Conservation (phyloP, 1,284 basidiomycete species). For the Cronartium quercuum region DNA sequence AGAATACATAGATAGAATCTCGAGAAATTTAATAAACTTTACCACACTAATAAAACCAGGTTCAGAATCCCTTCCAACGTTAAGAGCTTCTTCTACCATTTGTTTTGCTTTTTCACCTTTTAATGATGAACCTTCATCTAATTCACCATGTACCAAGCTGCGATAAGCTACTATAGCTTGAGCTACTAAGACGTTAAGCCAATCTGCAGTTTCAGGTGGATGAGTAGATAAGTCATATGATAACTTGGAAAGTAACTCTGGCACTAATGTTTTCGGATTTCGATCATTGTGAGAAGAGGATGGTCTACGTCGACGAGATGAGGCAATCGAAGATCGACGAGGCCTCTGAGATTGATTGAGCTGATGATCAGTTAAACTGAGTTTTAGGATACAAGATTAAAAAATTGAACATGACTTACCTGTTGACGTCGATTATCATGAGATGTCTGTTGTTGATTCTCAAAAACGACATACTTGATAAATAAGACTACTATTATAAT, state of each 20-base stretch:
- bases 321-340: conserved; percentile 19
- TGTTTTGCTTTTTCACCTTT: conserved; percentile 41
- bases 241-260: conserved; percentile 52
- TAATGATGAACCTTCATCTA: conserved; percentile 9
- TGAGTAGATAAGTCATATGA: conserved; percentile 56
- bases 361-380: not conserved
- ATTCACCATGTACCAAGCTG: conserved; percentile 5
- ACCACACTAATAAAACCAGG: conserved; percentile 48
- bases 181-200: conserved; percentile 57
- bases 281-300: conserved; percentile 47
- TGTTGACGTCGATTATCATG: conserved; percentile 44
- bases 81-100: conserved; percentile 43
- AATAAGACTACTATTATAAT: conserved; percentile 51
- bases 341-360: conserved; percentile 18
- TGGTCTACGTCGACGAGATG: conserved; percentile 42
- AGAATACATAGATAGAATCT: conserved; percentile 41
- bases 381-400: not conserved
- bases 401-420: not conserved
- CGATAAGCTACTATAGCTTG: conserved; percentile 52
- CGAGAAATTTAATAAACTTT: too few relatives aligned
- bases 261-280: conserved; percentile 48
- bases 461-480: conserved; percentile 57
- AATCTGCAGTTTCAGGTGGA: conserved; percentile 55
- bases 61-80: conserved; percentile 8
- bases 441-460: conserved; percentile 49